These are phyloP conservation scores for Bremia lactucae DNA, from an alignment of 352 stramenopile genomes.

Conservation along the genomic window DNA sequence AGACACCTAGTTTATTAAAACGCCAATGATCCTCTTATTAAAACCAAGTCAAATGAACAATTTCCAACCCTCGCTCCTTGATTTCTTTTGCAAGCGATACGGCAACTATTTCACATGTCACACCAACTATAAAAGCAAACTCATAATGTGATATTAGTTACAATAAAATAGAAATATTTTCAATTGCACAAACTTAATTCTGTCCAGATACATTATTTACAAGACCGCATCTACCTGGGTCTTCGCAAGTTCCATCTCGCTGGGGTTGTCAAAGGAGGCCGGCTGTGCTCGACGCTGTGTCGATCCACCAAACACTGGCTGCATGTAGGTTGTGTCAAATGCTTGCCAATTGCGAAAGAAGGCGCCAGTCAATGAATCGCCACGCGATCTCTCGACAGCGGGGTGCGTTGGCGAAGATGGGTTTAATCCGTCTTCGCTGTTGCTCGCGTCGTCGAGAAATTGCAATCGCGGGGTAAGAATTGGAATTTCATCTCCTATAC, in stretches of 20 bases:
- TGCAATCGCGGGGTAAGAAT: conserved; percentile 58
- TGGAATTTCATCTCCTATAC: conserved; percentile 22
- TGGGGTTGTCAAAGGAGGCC: conserved; percentile 13
- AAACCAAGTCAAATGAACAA: too few relatives aligned
- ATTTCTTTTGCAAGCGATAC: too few relatives aligned
- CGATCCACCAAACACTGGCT: conserved; percentile 66
- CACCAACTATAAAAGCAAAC: too few relatives aligned
- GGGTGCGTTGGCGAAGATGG: conserved; percentile 8
- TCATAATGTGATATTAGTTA: conserved; percentile 14
- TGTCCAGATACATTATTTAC: conserved; percentile 9
- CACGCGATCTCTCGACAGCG: conserved; percentile 16
- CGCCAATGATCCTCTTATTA: too few relatives aligned
- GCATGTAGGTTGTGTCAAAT: conserved; percentile 72
- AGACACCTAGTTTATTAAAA: too few relatives aligned
- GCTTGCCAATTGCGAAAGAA: conserved; percentile 74
- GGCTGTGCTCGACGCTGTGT: conserved; percentile 18
- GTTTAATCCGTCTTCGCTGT: conserved; percentile 30
- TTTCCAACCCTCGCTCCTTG: too few relatives aligned
- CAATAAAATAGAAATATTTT: not conserved
- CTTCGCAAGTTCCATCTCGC: conserved; percentile 24
- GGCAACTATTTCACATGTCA: too few relatives aligned
- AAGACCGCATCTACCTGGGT: conserved; percentile 33
- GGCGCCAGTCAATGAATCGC: conserved; percentile 38
- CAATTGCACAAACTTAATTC: not conserved
- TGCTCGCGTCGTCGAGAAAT: conserved; percentile 48